Evolutionary conservation across 2,329 filamentous ascomycete genomes (phyloP).

Genomic region (Trichophyton schoenleinii): DNA sequence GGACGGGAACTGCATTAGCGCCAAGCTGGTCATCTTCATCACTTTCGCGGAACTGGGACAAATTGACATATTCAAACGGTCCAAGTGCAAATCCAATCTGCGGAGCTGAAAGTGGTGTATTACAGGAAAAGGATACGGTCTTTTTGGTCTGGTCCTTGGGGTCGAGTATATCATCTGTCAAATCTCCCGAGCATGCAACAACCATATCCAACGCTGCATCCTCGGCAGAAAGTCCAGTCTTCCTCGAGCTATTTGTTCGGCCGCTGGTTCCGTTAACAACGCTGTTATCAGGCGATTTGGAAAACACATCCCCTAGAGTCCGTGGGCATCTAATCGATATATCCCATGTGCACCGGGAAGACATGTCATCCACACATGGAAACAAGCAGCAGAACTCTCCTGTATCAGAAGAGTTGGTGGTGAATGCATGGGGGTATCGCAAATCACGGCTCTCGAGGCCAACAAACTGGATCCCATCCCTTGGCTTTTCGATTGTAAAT

Average conservation of each 20-base stretch:
- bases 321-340: slow-evolving; percentile 75
- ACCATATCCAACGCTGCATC: slow-evolving; percentile 81
- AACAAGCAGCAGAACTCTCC: slow-evolving; percentile 79
- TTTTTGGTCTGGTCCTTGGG: slow-evolving; percentile 68
- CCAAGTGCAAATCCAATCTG: slow-evolving; percentile 91
- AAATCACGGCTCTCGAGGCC: slow-evolving; percentile 67
- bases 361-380: slow-evolving; percentile 79
- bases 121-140: slow-evolving; percentile 71
- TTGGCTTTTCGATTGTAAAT: slow-evolving; percentile 60
- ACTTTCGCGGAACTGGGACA: slow-evolving; percentile 77
- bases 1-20: slow-evolving; percentile 73
- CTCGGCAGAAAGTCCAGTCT: slow-evolving; percentile 49
- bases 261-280: slow-evolving; percentile 15
- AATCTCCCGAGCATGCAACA: slow-evolving; percentile 79
- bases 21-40: slow-evolving; percentile 87
- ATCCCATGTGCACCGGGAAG: slow-evolving; percentile 72
- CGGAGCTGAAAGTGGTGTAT: slow-evolving; percentile 63
- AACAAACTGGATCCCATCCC: slow-evolving; percentile 85
- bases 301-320: slow-evolving; percentile 65
- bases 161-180: slow-evolving; percentile 71
- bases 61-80: slow-evolving; percentile 84
- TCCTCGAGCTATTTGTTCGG: slow-evolving; percentile 21
- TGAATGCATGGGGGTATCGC: slow-evolving; percentile 85
- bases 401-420: slow-evolving; percentile 62
- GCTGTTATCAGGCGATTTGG: slow-evolving; percentile 19